These are phyloP conservation scores for Amanita fuliginea DNA, from an alignment of 768 basidiomycete species.

Conservation along the genomic window DNA sequence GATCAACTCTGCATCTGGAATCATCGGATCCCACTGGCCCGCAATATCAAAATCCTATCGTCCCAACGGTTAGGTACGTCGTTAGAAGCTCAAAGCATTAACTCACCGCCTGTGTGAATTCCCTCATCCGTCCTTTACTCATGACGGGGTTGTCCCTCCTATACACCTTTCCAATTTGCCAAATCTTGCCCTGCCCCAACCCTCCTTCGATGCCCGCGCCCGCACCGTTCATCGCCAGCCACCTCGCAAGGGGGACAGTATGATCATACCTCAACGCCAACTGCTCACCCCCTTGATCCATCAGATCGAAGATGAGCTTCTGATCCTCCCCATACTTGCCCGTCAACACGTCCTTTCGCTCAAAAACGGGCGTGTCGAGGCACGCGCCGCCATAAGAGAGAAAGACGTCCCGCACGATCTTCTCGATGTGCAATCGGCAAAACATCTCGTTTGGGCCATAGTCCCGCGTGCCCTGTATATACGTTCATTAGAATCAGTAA, in stretches of 20 bases:
- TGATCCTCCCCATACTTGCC: conserved; percentile 98
- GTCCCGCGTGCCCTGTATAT: conserved; percentile 78
- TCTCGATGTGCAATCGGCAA: conserved; percentile 84
- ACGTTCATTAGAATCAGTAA: neutral
- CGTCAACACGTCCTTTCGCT: conserved; percentile 89
- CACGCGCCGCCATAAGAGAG: conserved; percentile 81
- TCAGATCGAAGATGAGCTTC: conserved; percentile 95
- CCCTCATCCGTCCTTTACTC: conserved; percentile 96
- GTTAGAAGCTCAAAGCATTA: neutral
- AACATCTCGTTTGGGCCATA: conserved; percentile 90
- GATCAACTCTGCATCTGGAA: conserved; percentile 90
- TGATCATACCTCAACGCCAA: conserved; percentile 92
- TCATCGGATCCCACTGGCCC: conserved; percentile 91
- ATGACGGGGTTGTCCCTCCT: conserved; percentile 93
- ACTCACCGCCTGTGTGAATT: conserved; percentile 92
- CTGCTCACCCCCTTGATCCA: conserved; percentile 96
- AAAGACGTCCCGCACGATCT: conserved; percentile 80
- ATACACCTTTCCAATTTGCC: conserved; percentile 99
- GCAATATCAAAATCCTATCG: conserved; percentile 89
- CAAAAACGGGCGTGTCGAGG: conserved; percentile 97
- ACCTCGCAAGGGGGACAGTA: conserved; percentile 93
- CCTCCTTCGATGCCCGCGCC: conserved; percentile 15
- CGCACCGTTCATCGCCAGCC: conserved; percentile 85
- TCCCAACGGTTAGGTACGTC: neutral
- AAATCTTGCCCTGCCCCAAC: conserved; percentile 67